Percentiles rank a stretch among this genome's conserved stretches.
phyloP scores from a whole-genome alignment of 2,329 filamentous ascomycete genomes.

The Exophiala alcalophila region DNA sequence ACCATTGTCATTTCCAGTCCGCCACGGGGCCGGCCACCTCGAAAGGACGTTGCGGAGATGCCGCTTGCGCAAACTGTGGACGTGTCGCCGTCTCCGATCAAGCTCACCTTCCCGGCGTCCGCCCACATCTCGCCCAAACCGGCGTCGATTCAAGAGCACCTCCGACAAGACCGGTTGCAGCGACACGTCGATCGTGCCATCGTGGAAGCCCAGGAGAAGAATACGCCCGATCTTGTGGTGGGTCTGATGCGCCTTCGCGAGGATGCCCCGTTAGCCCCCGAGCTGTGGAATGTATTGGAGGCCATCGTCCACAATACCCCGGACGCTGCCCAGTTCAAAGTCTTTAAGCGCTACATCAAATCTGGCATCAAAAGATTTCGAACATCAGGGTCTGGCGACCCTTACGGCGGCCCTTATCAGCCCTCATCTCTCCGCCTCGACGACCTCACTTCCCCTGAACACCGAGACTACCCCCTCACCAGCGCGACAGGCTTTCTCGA shows the following conservation, averaged over 20 bases:
- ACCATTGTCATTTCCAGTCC: conserved; percentile 28
- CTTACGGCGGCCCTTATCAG: conserved; percentile 23
- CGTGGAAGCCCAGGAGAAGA: conserved; percentile 23
- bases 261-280: conserved; percentile 22
- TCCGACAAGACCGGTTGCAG: conserved; percentile 27
- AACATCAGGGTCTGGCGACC: too few relatives aligned
- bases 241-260: conserved; percentile 26
- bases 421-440: conserved; percentile 14
- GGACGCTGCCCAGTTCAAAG: conserved; percentile 27
- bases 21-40: conserved; percentile 28
- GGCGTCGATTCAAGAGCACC: conserved; percentile 29
- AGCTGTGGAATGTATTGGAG: conserved; percentile 29
- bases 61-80: conserved; percentile 7
- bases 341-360: conserved; percentile 32
- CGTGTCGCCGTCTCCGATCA: conserved; percentile 21
- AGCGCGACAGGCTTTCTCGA: conserved; percentile 8
- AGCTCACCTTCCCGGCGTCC: conserved; percentile 18
- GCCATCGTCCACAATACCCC: conserved; percentile 26
- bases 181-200: conserved; percentile 27
- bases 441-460: conserved; percentile 11
- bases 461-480: conserved; percentile 5
- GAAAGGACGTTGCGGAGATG: conserved; percentile 28
- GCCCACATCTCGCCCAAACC: conserved; percentile 21
- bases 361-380: conserved; percentile 27
- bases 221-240: conserved; percentile 23